Evolutionary conservation across 352 stramenopile species (phyloP).

Genomic region (Blastocystis hominis): DNA sequence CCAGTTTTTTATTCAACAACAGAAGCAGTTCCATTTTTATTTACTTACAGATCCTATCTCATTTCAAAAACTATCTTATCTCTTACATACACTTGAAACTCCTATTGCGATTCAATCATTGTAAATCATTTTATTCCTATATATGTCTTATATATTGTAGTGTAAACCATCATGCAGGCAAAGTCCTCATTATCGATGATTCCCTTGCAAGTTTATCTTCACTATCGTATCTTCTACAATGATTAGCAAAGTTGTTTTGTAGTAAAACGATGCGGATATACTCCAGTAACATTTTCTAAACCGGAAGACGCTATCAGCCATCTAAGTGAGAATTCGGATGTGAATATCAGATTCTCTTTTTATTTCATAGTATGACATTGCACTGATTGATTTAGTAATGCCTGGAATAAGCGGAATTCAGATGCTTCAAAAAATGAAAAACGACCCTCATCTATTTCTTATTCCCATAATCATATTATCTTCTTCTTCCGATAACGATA

Average conservation of each 20-base stretch:
- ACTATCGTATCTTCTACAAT: neutral
- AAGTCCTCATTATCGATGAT: neutral
- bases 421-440: constrained; percentile 17
- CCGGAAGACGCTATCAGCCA: neutral
- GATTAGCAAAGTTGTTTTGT: neutral
- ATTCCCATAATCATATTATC: constrained; percentile 36
- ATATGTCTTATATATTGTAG: neutral
- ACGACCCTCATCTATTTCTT: constrained; percentile 27
- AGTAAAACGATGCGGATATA: neutral
- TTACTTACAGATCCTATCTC: constrained; percentile 1
- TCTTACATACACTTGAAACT: neutral
- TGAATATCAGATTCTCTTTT: neutral
- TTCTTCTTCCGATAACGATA: neutral
- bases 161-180: neutral
- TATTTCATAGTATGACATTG: constrained; percentile 17
- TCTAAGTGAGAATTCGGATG: neutral
- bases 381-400: neutral
- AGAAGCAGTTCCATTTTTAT: constrained; percentile 15
- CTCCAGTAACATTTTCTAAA: neutral
- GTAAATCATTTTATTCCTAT: neutral
- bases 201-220: constrained; percentile 6
- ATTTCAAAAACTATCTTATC: neutral
- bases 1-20: constrained; percentile 31
- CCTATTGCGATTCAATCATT: neutral
- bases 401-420: neutral